A percentile compares a stretch with the other conserved stretches of the same genome.
phyloP scores from a whole-genome alignment of 2,329 filamentous ascomycete species.

The Calycina marina region DNA sequence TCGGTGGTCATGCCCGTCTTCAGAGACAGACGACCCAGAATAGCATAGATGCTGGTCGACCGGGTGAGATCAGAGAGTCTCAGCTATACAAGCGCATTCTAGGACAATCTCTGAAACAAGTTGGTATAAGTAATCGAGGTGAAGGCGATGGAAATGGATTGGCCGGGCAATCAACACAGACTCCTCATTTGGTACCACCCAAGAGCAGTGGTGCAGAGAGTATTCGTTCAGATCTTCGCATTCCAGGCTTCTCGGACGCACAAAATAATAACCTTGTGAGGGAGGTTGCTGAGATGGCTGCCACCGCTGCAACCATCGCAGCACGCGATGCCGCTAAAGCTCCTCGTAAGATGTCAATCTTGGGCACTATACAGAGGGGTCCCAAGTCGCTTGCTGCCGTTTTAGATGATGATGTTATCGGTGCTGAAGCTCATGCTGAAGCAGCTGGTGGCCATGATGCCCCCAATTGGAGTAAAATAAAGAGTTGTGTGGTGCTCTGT shows the following conservation, averaged over 20 bases:
- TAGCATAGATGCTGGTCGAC: constrained; percentile 12
- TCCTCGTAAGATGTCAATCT: constrained; percentile 32
- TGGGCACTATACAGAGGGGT: constrained; percentile 21
- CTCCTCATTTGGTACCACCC: constrained; percentile 65
- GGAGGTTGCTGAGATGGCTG: constrained; percentile 86
- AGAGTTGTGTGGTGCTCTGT: constrained; percentile 80
- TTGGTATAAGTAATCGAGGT: constrained; percentile 48
- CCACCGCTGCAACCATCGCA: constrained; percentile 76
- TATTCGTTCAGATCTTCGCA: constrained; percentile 31
- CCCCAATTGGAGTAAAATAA: constrained; percentile 91
- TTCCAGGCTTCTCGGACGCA: constrained; percentile 62
- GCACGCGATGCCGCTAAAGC: constrained; percentile 56
- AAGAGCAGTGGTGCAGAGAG: constrained; percentile 37
- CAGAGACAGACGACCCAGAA: constrained; percentile 15
- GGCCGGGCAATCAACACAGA: constrained; percentile 22
- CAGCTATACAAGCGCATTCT: constrained; percentile 87
- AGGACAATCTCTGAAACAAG: constrained; percentile 76
- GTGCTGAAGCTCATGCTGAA: constrained; percentile 25
- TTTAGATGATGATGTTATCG: constrained; percentile 15
- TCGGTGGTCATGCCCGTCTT: constrained; percentile 13
- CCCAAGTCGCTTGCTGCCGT: constrained; percentile 19
- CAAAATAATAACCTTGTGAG: constrained; percentile 71
- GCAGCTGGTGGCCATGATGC: constrained; percentile 73
- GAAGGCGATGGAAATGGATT: constrained; percentile 32
- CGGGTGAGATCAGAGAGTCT: constrained; percentile 65